A percentile compares a stretch with the other conserved stretches of the same genome.
Conservation (phyloP, 2,329 filamentous ascomycete species). For the Diaporthe eres region DNA sequence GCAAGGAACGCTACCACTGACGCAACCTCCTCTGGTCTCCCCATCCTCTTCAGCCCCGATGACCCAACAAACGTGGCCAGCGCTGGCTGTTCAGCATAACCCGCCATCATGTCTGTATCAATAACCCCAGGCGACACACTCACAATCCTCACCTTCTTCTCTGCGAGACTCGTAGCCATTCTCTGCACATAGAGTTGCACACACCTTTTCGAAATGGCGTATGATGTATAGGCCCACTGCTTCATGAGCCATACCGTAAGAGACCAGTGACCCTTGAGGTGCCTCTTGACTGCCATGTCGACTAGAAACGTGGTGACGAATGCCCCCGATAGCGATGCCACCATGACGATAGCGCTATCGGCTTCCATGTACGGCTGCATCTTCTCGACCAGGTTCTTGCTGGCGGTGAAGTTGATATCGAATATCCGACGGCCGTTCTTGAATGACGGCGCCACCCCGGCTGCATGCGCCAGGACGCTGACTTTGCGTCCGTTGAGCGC, state of each 20-base stretch:
- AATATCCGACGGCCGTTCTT: constrained; percentile 18
- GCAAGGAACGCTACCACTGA: constrained; percentile 28
- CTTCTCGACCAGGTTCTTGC: constrained; percentile 19
- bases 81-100: background rate
- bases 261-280: constrained; percentile 15
- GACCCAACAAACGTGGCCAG: constrained; percentile 13
- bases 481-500: constrained; percentile 21
- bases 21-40: constrained; percentile 24
- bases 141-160: constrained; percentile 22
- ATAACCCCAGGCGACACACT: constrained; percentile 32
- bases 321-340: background rate
- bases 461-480: constrained; percentile 31
- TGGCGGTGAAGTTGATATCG: constrained; percentile 29
- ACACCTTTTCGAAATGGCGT: constrained; percentile 10
- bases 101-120: constrained; percentile 16
- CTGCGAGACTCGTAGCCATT: constrained; percentile 19
- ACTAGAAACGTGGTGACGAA: constrained; percentile 7
- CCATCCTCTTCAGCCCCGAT: constrained; percentile 14
- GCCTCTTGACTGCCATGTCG: constrained; percentile 14
- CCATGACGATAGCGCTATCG: constrained; percentile 6
- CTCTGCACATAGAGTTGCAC: constrained; percentile 22
- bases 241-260: constrained; percentile 25
- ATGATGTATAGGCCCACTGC: constrained; percentile 21
- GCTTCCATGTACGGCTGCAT: background rate
- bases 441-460: constrained; percentile 8